A percentile compares a stretch with the other conserved stretches of the same genome.
Evolutionary conservation across 306 rosid genomes (phyloP).

Genomic region (Pueraria montana): DNA sequence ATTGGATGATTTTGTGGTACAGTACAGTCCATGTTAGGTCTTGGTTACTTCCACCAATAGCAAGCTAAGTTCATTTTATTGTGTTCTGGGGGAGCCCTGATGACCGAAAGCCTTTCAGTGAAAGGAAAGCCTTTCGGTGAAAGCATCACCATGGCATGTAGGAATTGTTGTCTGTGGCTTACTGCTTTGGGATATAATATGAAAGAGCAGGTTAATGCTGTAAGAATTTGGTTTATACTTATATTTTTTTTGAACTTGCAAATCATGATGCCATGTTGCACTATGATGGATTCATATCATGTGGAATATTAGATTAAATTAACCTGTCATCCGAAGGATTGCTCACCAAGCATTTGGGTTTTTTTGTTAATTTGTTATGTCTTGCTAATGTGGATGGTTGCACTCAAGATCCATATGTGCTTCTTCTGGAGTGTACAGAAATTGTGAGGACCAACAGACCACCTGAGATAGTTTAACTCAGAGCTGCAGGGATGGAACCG

Average conservation of each 20-base stretch:
- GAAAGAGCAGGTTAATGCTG: not conserved
- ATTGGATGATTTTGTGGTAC: not conserved
- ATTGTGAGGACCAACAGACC: slow-evolving; percentile 29
- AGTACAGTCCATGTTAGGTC: not conserved
- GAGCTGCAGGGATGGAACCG: slow-evolving; percentile 52
- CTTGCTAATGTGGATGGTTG: slow-evolving; percentile 24
- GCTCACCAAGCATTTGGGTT: slow-evolving; percentile 16
- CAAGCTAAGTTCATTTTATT: not conserved
- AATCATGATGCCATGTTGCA: not conserved
- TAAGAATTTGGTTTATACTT: not conserved
- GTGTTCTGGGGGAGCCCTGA: not conserved
- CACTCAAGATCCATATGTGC: slow-evolving; percentile 24
- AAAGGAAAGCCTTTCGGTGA: not conserved
- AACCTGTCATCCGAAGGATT: not conserved
- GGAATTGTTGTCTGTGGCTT: not conserved
- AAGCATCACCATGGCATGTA: not conserved
- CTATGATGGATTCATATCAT: not conserved
- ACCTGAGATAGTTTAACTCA: slow-evolving; percentile 30
- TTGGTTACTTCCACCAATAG: not conserved
- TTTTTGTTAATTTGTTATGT: slow-evolving; percentile 12
- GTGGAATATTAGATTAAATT: not conserved
- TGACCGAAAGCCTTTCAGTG: not conserved
- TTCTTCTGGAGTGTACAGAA: slow-evolving; percentile 38
- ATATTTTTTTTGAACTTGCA: not conserved
- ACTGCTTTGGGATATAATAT: not conserved